phyloP scores from a whole-genome alignment of 164 flowering plant genomes.

The Kingdonia uniflora region DNA sequence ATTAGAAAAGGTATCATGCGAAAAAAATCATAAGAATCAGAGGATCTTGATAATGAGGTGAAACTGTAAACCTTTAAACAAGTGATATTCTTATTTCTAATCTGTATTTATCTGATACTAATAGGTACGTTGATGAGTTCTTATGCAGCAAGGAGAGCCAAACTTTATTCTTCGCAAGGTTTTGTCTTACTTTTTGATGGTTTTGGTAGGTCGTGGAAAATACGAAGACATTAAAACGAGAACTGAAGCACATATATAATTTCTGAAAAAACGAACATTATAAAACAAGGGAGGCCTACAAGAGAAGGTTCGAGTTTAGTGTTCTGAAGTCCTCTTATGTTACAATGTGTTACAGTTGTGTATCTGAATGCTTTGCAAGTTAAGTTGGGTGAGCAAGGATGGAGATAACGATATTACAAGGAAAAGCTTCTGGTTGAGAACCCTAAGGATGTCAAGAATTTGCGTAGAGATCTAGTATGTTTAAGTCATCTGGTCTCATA shows the following conservation, averaged over 20 bases:
- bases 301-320: slow-evolving; percentile 15
- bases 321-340: neutral
- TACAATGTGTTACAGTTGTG: too few relatives aligned
- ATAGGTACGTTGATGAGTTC: too few relatives aligned
- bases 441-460: slow-evolving; percentile 18
- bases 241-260: slow-evolving; percentile 18
- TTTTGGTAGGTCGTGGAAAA: slow-evolving; percentile 15
- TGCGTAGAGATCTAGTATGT: neutral
- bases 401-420: slow-evolving; percentile 34
- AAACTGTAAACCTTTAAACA: too few relatives aligned
- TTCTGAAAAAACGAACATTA: slow-evolving; percentile 16
- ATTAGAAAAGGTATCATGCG: too few relatives aligned
- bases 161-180: too few relatives aligned
- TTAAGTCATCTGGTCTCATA: neutral
- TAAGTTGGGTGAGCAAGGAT: slow-evolving; percentile 25
- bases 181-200: too few relatives aligned
- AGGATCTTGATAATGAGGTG: slow-evolving; percentile 2
- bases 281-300: slow-evolving; percentile 14
- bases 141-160: slow-evolving; percentile 7
- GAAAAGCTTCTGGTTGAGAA: slow-evolving; percentile 26
- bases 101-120: too few relatives aligned
- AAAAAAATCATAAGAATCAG: neutral
- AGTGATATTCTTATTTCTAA: too few relatives aligned
- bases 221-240: slow-evolving; percentile 21
- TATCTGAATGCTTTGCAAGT: slow-evolving; percentile 26